Percentiles rank a stretch among this genome's conserved stretches.
Evolutionary conservation across 192 early-diverging fungal genomes (phyloP).

Genomic region (Umbelopsis ramanniana): DNA sequence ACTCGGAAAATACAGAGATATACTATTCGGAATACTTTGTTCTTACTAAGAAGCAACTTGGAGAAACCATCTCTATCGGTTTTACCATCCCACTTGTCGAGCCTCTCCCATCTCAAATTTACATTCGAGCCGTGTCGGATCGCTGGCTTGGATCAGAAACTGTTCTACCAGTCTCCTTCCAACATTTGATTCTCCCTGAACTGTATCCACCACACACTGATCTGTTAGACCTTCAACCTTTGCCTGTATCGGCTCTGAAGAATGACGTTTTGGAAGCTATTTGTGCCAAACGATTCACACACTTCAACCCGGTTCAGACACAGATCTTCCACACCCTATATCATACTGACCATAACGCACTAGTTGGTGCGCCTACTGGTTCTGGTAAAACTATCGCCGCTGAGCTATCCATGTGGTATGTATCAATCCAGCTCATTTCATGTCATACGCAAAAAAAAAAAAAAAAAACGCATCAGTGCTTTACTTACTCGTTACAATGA

Average conservation of each 20-base stretch:
- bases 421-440: no score
- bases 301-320: slow-evolving; percentile 96
- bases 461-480: no score
- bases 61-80: slow-evolving; percentile 82
- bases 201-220: slow-evolving; percentile 95
- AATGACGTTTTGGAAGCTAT: slow-evolving; percentile 76
- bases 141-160: slow-evolving; percentile 95
- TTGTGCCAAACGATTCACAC: slow-evolving; percentile 59
- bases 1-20: slow-evolving; percentile 89
- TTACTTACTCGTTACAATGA: neutral
- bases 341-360: slow-evolving; percentile 83
- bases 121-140: slow-evolving; percentile 91
- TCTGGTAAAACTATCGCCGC: slow-evolving; percentile 95
- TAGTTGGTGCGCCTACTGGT: slow-evolving; percentile 92
- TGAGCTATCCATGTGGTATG: slow-evolving; percentile 92
- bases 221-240: slow-evolving; percentile 90
- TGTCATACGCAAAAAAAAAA: no score
- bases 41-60: slow-evolving; percentile 81
- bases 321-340: slow-evolving; percentile 94
- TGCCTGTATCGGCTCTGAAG: slow-evolving; percentile 78
- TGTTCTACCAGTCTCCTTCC: slow-evolving; percentile 90
- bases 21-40: slow-evolving; percentile 92
- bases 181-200: slow-evolving; percentile 89
- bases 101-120: slow-evolving; percentile 96
- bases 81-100: slow-evolving; percentile 94